Base-by-base conservation (phyloP, 345 rosid genomes). In the Aethionema arabicum region DNA sequence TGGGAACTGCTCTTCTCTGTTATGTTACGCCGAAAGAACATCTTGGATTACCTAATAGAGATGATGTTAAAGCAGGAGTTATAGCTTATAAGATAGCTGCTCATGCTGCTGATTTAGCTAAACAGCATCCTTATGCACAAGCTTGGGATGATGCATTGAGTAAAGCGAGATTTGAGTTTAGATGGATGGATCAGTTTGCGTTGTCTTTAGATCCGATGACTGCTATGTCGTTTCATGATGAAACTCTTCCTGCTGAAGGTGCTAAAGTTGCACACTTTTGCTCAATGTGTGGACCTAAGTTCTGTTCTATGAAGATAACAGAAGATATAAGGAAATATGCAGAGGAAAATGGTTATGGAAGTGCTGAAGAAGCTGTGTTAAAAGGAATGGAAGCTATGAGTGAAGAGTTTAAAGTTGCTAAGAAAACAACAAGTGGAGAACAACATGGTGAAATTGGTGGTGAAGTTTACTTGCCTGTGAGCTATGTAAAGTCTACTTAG, bases 251-350 rank as follows among this genome's bases (percentile, higher is more conserved):
- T 48, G 77, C 99, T 56, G 97, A 95, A 14, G 97, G 97, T 69
- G 99, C 99, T 45, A 90, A 95, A 79, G 92, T 95, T 48, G 99
- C 99, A 0, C 97, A 90, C 53, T 95, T 95, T 61, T 95, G 99
- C 78, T 95, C 97, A 29, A 88, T 95, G 97, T 95, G 99, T 36
- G 97, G 99, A 32, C 99, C 96, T 4, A 95, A 95, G 46, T 95
- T 95, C 77, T 95, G 99, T 83, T 95, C 99, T 7, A 95, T 95
- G 99, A 95, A 85, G 97, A 95, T 90, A 77, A 95, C 97, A 4
- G 99, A 95, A 80, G 97, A 95, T 61, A 90, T 95, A 65, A 73
- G 99, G 16, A 95, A 83, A 78, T 95, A 90, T 62, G 97, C 97
- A 30, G 96, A 90, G 76, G 89, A 87, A 81, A 92, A 93, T 73